Evolutionary conservation across 768 basidiomycete genomes (phyloP).

Genomic region (Leccinellum rugosiceps): DNA sequence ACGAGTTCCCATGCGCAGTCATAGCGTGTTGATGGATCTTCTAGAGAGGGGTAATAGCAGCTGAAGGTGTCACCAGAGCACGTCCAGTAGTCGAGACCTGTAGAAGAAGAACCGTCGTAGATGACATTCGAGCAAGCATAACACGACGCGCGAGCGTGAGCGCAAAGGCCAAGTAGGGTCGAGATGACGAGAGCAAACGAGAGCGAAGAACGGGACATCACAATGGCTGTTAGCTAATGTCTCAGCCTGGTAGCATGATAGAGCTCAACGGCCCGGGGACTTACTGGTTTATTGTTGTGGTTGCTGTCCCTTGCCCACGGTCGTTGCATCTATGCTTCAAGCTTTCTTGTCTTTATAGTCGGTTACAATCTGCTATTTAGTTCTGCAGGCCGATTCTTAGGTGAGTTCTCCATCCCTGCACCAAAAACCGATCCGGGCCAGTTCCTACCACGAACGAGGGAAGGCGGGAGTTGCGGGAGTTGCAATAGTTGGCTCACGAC

Average conservation of each 20-base stretch:
- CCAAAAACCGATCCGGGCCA: too few species aligned
- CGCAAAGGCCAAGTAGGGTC: too few species aligned
- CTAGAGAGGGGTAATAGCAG: constrained; percentile 1
- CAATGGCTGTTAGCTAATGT: too few species aligned
- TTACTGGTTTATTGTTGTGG: neutral
- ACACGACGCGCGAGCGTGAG: too few species aligned
- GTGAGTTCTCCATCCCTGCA: too few species aligned
- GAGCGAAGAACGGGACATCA: neutral
- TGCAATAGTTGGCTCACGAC: too few species aligned
- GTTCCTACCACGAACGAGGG: too few species aligned
- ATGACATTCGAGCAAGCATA: constrained; percentile 1
- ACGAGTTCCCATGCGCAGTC: neutral
- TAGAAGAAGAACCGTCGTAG: neutral
- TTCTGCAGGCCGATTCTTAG: too few species aligned
- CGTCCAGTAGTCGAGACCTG: constrained; percentile 8
- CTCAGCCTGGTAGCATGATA: neutral
- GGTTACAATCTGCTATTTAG: neutral
- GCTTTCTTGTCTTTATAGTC: neutral
- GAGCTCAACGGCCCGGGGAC: neutral
- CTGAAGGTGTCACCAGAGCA: constrained; percentile 4
- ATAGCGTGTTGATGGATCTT: too few species aligned
- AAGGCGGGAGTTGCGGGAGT: too few species aligned
- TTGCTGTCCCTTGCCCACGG: neutral
- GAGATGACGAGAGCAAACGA: neutral
- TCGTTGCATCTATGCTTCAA: neutral